Percentiles rank a stretch among this genome's conserved stretches.
Evolutionary conservation across 2,329 filamentous ascomycete species (phyloP).

Genomic region (Colletotrichum sp.): DNA sequence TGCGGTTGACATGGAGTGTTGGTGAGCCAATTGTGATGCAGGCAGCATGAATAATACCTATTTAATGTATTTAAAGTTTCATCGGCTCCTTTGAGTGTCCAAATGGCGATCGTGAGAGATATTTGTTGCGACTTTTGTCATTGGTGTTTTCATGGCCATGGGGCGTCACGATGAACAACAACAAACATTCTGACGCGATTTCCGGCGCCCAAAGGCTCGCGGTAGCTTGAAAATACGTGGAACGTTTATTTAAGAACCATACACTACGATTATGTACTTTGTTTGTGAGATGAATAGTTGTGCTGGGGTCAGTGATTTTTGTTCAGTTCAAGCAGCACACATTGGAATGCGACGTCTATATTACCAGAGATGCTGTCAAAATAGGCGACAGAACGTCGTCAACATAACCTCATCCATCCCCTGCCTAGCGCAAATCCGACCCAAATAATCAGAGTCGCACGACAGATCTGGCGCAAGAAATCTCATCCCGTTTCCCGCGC

Average conservation of each 20-base stretch:
- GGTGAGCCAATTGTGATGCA: not conserved
- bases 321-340: not conserved
- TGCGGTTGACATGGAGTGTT: no score
- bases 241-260: fast-evolving
- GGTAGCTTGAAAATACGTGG: not conserved
- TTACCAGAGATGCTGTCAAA: fast-evolving
- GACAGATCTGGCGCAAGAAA: not conserved
- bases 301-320: not conserved
- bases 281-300: fast-evolving
- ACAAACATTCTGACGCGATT: not conserved
- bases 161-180: not conserved
- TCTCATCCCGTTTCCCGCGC: not conserved
- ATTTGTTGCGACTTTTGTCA: not conserved
- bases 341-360: fast-evolving
- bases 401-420: not conserved
- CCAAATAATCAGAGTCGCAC: not conserved
- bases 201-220: fast-evolving
- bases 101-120: fast-evolving
- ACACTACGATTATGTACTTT: fast-evolving
- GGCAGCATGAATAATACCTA: fast-evolving
- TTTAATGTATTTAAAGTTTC: fast-evolving
- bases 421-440: not conserved
- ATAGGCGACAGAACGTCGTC: not conserved
- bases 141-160: not conserved
- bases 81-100: fast-evolving